A percentile compares a stretch with the other conserved stretches of the same genome.
Evolutionary conservation across 1,284 basidiomycete species (phyloP).

Genomic region (Trametes versicolor): DNA sequence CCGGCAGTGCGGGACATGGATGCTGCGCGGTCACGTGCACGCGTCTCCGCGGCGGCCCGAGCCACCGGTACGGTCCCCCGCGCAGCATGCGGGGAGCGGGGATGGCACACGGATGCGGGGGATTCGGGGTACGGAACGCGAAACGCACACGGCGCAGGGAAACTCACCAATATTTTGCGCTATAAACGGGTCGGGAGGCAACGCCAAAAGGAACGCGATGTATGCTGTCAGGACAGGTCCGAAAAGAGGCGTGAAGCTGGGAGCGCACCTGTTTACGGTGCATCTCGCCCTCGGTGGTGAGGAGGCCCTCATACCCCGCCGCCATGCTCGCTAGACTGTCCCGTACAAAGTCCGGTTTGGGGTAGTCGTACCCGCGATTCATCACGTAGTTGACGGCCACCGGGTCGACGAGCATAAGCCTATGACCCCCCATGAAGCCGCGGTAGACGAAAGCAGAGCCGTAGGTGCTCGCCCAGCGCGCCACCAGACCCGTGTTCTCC

Average conservation of each 20-base stretch:
- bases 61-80: conserved; percentile 8
- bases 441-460: conserved; percentile 65
- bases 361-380: conserved; percentile 66
- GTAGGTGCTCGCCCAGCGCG: conserved; percentile 56
- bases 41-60: conserved; percentile 24
- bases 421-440: conserved; percentile 61
- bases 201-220: conserved; percentile 4
- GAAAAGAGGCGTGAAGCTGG: conserved; percentile 4
- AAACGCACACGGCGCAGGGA: too few relatives aligned
- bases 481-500: conserved; percentile 62
- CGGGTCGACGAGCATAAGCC: conserved; percentile 70
- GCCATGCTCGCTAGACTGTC: conserved; percentile 65
- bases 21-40: conserved; percentile 28
- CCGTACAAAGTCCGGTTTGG: conserved; percentile 71
- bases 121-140: background rate
- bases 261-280: conserved; percentile 62
- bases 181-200: conserved; percentile 33
- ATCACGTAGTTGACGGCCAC: conserved; percentile 70
- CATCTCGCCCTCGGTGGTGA: conserved; percentile 59
- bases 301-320: conserved; percentile 56
- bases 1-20: conserved; percentile 7
- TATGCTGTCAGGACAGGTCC: background rate
- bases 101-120: conserved; percentile 23
- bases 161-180: conserved; percentile 53
- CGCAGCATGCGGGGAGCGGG: conserved; percentile 15